Evolutionary conservation across 768 basidiomycete genomes (phyloP).

Genomic region (Steccherinum ochraceum): DNA sequence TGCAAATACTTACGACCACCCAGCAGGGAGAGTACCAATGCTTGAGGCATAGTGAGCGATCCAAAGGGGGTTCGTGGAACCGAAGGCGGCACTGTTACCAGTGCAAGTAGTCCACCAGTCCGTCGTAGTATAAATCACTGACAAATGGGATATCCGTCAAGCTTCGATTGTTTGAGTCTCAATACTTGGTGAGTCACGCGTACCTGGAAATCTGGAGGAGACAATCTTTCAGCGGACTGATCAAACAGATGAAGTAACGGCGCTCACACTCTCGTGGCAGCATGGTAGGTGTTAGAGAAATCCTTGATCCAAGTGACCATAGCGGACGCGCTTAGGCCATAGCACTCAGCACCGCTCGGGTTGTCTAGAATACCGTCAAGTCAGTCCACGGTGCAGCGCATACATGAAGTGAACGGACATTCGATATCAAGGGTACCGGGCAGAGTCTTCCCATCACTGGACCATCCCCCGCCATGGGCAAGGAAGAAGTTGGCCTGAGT

Average conservation of each 20-base stretch:
- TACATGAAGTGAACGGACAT: constrained; percentile 28
- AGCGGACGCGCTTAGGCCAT: constrained; percentile 40
- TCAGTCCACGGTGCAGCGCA: neutral
- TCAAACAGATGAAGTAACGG: neutral
- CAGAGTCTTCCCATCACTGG: constrained; percentile 49
- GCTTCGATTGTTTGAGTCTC: neutral
- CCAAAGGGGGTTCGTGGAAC: constrained; percentile 50
- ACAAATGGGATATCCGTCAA: neutral
- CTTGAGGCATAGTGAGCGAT: constrained; percentile 46
- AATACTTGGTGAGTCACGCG: constrained; percentile 4
- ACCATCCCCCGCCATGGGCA: constrained; percentile 52
- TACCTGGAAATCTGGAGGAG: constrained; percentile 34
- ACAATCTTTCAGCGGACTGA: neutral
- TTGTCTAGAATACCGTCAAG: constrained; percentile 32
- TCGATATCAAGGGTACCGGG: constrained; percentile 63
- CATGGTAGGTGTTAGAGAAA: constrained; percentile 55
- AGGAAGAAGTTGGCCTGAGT: constrained; percentile 56
- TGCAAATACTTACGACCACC: constrained; percentile 39
- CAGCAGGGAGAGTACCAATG: constrained; percentile 51
- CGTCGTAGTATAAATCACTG: constrained; percentile 58
- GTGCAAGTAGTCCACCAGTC: constrained; percentile 69
- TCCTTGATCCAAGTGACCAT: constrained; percentile 63
- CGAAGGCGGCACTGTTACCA: constrained; percentile 49
- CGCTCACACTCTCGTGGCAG: constrained; percentile 40
- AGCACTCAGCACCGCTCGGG: constrained; percentile 46